Evolutionary conservation across 2,329 filamentous ascomycete genomes (phyloP).

Genomic region (Cercospora nicotianae): DNA sequence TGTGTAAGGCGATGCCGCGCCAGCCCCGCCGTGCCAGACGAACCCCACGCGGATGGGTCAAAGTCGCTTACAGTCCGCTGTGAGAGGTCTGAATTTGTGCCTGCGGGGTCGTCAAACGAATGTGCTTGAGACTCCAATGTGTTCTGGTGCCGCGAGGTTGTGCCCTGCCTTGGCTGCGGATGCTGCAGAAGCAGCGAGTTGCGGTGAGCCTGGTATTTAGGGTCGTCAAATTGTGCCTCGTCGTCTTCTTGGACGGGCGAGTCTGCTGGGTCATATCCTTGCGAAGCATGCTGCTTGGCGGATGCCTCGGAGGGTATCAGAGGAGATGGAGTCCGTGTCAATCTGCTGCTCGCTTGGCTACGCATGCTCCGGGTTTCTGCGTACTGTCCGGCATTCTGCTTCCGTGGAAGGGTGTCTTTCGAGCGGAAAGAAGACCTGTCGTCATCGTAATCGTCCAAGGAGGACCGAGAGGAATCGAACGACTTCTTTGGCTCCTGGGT

Average conservation of each 20-base stretch:
- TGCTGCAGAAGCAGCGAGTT: conserved; percentile 79
- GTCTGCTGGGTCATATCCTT: conserved; percentile 25
- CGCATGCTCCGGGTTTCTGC: conserved; percentile 36
- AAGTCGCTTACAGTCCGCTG: conserved; percentile 40
- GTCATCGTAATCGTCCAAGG: conserved; percentile 58
- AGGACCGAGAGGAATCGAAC: conserved; percentile 70
- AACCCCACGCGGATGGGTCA: conserved; percentile 53
- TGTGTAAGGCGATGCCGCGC: conserved; percentile 35
- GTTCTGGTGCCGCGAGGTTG: conserved; percentile 71
- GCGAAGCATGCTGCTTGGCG: conserved; percentile 23
- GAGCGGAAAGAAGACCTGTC: conserved; percentile 56
- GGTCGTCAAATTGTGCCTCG: conserved; percentile 53
- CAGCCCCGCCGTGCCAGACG: conserved; percentile 38
- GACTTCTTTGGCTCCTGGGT: conserved; percentile 50
- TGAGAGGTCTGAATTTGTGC: conserved; percentile 39
- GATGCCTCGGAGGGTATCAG: conserved; percentile 56
- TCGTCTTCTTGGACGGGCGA: conserved; percentile 33
- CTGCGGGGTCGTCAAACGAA: conserved; percentile 50
- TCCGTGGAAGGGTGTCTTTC: conserved; percentile 54
- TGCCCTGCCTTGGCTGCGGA: conserved; percentile 72
- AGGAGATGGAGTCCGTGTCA: conserved; percentile 51
- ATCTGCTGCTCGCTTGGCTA: conserved; percentile 38
- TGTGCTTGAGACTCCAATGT: conserved; percentile 72
- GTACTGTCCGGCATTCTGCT: conserved; percentile 33
- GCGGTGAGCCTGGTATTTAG: conserved; percentile 79